Evolutionary conservation across 169 alveolate species (phyloP).

Genomic region (Eimeria zaria): DNA sequence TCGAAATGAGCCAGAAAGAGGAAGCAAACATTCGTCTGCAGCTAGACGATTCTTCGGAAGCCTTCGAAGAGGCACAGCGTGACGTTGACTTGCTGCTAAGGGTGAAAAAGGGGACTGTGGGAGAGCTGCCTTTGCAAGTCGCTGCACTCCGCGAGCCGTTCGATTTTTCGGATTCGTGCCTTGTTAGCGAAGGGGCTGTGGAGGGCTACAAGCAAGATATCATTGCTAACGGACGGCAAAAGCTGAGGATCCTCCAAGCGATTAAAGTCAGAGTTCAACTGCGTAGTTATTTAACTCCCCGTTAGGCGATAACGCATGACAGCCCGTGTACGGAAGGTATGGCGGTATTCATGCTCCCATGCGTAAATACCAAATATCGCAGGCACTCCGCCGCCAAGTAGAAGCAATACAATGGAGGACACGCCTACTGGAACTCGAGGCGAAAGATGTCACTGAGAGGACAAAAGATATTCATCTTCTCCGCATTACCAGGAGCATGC

Average conservation of each 20-base stretch:
- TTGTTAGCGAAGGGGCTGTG: slow-evolving; percentile 92
- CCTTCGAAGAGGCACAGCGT: background rate
- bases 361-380: background rate
- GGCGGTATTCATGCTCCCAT: background rate
- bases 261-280: slow-evolving; percentile 81
- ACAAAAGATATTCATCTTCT: slow-evolving; percentile 88
- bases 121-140: slow-evolving; percentile 31
- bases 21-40: slow-evolving; percentile 25
- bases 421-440: slow-evolving; percentile 85
- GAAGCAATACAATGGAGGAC: slow-evolving; percentile 86
- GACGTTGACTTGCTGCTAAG: slow-evolving; percentile 57
- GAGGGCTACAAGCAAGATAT: slow-evolving; percentile 92
- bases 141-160: slow-evolving; percentile 30
- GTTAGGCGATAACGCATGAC: background rate
- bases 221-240: slow-evolving; percentile 90
- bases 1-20: slow-evolving; percentile 32
- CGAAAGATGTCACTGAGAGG: slow-evolving; percentile 87
- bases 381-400: slow-evolving; percentile 62
- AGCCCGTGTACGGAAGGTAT: background rate
- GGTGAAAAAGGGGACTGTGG: slow-evolving; percentile 42
- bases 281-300: background rate
- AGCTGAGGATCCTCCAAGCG: slow-evolving; percentile 89
- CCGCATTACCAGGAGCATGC: slow-evolving; percentile 87
- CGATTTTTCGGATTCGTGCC: slow-evolving; percentile 91
- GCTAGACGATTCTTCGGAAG: slow-evolving; percentile 3